A percentile compares a stretch with the other conserved stretches of the same genome.
These are phyloP conservation scores for Fusarium drepaniforme DNA, from an alignment of 2,329 filamentous ascomycete species.

Conservation along the genomic window DNA sequence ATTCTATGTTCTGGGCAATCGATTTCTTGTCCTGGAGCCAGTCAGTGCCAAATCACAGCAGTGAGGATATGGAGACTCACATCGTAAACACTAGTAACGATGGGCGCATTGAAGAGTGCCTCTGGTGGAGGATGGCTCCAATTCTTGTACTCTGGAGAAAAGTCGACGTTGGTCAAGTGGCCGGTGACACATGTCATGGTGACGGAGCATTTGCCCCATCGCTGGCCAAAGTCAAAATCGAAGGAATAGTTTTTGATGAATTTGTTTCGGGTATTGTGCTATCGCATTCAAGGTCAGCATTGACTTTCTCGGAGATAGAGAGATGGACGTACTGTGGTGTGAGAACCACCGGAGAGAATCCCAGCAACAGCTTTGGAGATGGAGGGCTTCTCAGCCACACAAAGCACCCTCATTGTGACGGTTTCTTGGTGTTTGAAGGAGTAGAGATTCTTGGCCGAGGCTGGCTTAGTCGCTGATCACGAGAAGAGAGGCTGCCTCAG, in stretches of 20 bases:
- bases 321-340: slow-evolving; percentile 71
- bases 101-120: slow-evolving; percentile 83
- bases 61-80: slow-evolving; percentile 57
- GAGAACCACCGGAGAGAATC: slow-evolving; percentile 84
- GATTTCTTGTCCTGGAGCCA: slow-evolving; percentile 75
- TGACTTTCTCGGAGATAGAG: not conserved
- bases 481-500: slow-evolving; percentile 26
- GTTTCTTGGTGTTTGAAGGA: not conserved
- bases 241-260: slow-evolving; percentile 98
- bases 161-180: slow-evolving; percentile 86
- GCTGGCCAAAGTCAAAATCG: slow-evolving; percentile 84
- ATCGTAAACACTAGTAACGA: slow-evolving; percentile 75
- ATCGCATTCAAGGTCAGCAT: slow-evolving; percentile 34
- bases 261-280: slow-evolving; percentile 77
- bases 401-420: slow-evolving; percentile 63
- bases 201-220: slow-evolving; percentile 85
- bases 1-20: slow-evolving; percentile 87
- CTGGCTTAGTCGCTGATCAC: slow-evolving; percentile 7
- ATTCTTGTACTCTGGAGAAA: slow-evolving; percentile 77
- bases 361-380: slow-evolving; percentile 95
- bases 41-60: slow-evolving; percentile 19
- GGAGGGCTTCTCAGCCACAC: slow-evolving; percentile 80
- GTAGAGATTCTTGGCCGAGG: not conserved
- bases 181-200: slow-evolving; percentile 95
- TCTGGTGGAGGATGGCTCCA: slow-evolving; percentile 87